Conservation (phyloP, 1,284 basidiomycete genomes). For the Testicularia cyperi region DNA sequence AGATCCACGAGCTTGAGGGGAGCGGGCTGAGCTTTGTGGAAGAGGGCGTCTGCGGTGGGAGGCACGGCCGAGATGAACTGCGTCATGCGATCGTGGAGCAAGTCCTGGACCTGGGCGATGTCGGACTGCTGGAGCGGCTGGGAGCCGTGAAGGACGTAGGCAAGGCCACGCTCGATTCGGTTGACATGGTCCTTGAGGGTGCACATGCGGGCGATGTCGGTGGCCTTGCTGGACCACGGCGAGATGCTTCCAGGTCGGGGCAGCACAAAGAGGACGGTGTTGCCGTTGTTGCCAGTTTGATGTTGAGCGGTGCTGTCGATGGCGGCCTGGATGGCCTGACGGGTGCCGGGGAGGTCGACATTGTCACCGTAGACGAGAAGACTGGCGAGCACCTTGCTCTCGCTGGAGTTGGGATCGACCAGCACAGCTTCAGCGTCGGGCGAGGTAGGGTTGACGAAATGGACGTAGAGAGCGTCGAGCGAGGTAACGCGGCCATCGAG, state of each 20-base stretch:
- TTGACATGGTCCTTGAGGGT: conserved; percentile 72
- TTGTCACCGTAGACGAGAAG: conserved; percentile 88
- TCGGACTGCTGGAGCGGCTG: conserved; percentile 28
- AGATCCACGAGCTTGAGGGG: conserved; percentile 72
- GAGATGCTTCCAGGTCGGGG: conserved; percentile 67
- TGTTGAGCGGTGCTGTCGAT: conserved; percentile 14
- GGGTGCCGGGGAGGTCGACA: conserved; percentile 65
- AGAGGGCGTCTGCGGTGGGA: conserved; percentile 68
- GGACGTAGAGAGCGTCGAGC: conserved; percentile 82
- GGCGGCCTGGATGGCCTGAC: conserved; percentile 61
- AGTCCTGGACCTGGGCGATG: conserved; percentile 23
- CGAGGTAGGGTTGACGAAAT: conserved; percentile 74
- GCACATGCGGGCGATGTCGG: conserved; percentile 81
- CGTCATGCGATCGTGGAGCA: conserved; percentile 84
- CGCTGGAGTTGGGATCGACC: conserved; percentile 62
- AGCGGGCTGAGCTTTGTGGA: conserved; percentile 71
- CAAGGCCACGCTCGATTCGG: conserved; percentile 80
- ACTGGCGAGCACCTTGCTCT: conserved; percentile 69
- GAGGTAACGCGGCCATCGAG: conserved; percentile 63
- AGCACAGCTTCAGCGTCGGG: conserved; percentile 65
- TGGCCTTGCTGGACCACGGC: conserved; percentile 97
- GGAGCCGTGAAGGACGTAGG: conserved; percentile 69
- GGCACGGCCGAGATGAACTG: conserved; percentile 68
- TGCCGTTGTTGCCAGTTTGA: conserved; percentile 60
- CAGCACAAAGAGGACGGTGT: conserved; percentile 47